These are phyloP conservation scores for Lumnitzera racemosa DNA, from an alignment of 345 rosid species.

Conservation along the genomic window DNA sequence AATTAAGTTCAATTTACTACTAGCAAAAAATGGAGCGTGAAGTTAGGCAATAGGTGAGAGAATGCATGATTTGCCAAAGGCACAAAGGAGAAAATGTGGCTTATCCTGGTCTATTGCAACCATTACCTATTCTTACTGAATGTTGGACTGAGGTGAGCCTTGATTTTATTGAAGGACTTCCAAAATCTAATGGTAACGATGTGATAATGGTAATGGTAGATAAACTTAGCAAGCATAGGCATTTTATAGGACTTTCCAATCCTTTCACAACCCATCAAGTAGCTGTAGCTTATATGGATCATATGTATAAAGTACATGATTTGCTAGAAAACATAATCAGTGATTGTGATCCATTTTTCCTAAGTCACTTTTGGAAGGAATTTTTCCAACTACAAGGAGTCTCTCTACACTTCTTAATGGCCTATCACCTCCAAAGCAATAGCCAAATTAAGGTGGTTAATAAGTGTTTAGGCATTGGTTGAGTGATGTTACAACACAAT, in stretches of 20 bases:
- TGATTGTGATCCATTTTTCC: not conserved
- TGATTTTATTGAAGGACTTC: too few species aligned
- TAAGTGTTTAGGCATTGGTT: not conserved
- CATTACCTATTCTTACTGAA: too few species aligned
- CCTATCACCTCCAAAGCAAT: not conserved
- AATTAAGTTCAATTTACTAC: too few species aligned
- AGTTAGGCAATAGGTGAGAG: too few species aligned
- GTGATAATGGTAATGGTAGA: too few species aligned
- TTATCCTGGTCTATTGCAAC: too few species aligned
- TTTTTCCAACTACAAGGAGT: not conserved
- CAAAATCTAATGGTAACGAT: too few species aligned
- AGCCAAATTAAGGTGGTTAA: not conserved
- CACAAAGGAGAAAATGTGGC: too few species aligned
- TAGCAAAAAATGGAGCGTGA: too few species aligned
- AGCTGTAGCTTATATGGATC: not conserved
- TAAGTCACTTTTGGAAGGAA: not conserved
- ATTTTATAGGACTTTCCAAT: not conserved
- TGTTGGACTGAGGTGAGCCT: too few species aligned
- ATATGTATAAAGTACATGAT: not conserved
- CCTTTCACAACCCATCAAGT: not conserved
- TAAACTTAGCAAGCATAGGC: too few species aligned
- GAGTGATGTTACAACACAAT: not conserved
- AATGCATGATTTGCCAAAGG: too few species aligned
- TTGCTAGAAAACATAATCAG: not conserved
- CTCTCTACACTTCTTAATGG: not conserved